A percentile compares a stretch with the other conserved stretches of the same genome.
These are phyloP conservation scores for Aspergillus ruber DNA, from an alignment of 2,329 filamentous ascomycete species.

Conservation along the genomic window DNA sequence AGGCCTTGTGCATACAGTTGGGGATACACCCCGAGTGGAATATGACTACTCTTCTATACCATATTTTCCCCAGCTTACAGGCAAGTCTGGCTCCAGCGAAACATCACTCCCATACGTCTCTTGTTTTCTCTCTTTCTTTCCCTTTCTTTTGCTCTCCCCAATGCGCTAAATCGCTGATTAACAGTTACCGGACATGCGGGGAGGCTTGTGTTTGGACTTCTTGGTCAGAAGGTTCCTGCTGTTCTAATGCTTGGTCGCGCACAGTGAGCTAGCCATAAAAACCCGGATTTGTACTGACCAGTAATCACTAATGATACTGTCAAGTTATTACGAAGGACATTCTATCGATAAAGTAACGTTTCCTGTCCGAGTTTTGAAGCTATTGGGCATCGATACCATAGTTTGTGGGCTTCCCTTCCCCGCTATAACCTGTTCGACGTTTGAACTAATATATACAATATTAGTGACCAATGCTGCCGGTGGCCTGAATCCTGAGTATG, in stretches of 20 bases:
- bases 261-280: conserved; percentile 46
- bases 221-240: conserved; percentile 51
- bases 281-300: neutral
- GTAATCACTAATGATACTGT: neutral
- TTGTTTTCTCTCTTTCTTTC: too few species aligned
- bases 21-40: conserved; percentile 45
- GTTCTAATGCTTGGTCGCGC: conserved; percentile 59
- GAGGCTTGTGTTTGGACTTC: conserved; percentile 57
- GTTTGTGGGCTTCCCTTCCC: conserved; percentile 39
- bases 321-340: conserved; percentile 62
- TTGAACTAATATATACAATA: conserved; percentile 4
- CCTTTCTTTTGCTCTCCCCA: too few species aligned
- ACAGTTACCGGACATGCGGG: conserved; percentile 56
- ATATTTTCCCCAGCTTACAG: conserved; percentile 55
- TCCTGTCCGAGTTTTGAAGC: conserved; percentile 58
- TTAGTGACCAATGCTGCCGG: conserved; percentile 62
- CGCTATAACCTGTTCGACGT: neutral
- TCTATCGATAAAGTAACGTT: conserved; percentile 58
- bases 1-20: conserved; percentile 53
- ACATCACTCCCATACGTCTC: neutral
- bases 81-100: conserved; percentile 29
- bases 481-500: conserved; percentile 57
- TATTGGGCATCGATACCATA: conserved; percentile 55
- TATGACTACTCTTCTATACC: conserved; percentile 55
- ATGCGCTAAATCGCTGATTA: conserved; percentile 7